These are phyloP conservation scores for Claviceps cyperi DNA, from an alignment of 2,329 filamentous ascomycete species.

Conservation along the genomic window DNA sequence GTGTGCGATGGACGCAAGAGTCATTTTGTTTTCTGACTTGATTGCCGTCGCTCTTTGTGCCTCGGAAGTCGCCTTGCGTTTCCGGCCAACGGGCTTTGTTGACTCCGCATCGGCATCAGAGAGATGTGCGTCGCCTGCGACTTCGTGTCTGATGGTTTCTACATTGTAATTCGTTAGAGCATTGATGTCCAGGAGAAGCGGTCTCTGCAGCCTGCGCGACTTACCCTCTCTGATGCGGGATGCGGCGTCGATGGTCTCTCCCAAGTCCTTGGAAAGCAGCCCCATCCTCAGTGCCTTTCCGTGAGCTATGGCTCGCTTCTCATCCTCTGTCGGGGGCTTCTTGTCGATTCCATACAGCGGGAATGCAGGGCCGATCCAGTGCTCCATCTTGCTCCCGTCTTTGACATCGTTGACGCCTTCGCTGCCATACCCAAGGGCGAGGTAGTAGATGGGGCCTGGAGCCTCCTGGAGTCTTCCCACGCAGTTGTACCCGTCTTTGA, in stretches of 20 bases:
- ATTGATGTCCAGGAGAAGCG: not conserved
- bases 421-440: constrained; percentile 16
- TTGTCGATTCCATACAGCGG: constrained; percentile 8
- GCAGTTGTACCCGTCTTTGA: constrained; percentile 6
- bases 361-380: constrained; percentile 13
- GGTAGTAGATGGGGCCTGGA: constrained; percentile 21
- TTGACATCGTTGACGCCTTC: constrained; percentile 15
- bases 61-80: not conserved
- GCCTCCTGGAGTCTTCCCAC: constrained; percentile 6
- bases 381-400: constrained; percentile 11
- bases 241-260: not conserved
- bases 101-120: not conserved
- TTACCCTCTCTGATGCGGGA: not conserved
- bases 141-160: not conserved
- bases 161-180: not conserved
- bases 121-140: too few species aligned
- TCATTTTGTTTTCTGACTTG: constrained; percentile 1
- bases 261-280: not conserved
- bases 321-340: not conserved
- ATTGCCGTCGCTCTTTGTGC: not conserved
- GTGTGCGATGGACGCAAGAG: constrained; percentile 1
- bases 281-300: not conserved
- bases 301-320: not conserved
- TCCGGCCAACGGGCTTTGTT: not conserved
- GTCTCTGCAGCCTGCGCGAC: too few species aligned